Evolutionary conservation across 2,329 filamentous ascomycete species (phyloP).

Genomic region (Venturia oleaginea): DNA sequence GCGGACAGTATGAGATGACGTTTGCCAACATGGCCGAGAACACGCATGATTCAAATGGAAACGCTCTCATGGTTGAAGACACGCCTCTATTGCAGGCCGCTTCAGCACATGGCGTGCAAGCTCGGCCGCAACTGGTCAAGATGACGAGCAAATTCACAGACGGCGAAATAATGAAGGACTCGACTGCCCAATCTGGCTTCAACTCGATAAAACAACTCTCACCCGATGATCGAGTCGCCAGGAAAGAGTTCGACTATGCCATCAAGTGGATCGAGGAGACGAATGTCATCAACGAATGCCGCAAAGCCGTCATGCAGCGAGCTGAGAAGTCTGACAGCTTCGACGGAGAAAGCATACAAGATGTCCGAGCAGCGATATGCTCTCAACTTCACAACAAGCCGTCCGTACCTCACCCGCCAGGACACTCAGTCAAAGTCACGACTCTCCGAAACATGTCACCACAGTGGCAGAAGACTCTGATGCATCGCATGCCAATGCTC

Average conservation of each 20-base stretch:
- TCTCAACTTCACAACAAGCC: slow-evolving; percentile 39
- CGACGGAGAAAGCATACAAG: slow-evolving; percentile 31
- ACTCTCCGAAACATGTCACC: slow-evolving; percentile 37
- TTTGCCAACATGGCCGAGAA: slow-evolving; percentile 33
- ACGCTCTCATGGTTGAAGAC: slow-evolving; percentile 34
- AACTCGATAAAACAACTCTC: slow-evolving; percentile 34
- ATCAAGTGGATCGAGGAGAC: slow-evolving; percentile 29
- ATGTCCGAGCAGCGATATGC: slow-evolving; percentile 42
- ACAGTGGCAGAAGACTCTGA: slow-evolving; percentile 33
- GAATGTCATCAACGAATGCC: slow-evolving; percentile 30
- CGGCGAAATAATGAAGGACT: slow-evolving; percentile 29
- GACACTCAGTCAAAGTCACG: slow-evolving; percentile 39
- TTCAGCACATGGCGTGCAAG: slow-evolving; percentile 14
- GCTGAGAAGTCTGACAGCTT: slow-evolving; percentile 21
- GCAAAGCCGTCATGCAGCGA: slow-evolving; percentile 22
- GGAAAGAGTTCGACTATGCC: slow-evolving; percentile 31
- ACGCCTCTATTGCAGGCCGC: slow-evolving; percentile 40
- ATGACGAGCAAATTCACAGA: slow-evolving; percentile 26
- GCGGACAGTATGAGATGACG: slow-evolving; percentile 42
- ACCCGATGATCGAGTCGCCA: slow-evolving; percentile 33
- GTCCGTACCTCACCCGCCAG: slow-evolving; percentile 43
- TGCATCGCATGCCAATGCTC: slow-evolving; percentile 43
- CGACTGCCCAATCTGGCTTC: slow-evolving; percentile 29
- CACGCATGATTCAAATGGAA: slow-evolving; percentile 29
- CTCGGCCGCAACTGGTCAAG: slow-evolving; percentile 7